Base-by-base conservation (phyloP, 1,284 basidiomycete genomes). In the Boletus nobilissimus region DNA sequence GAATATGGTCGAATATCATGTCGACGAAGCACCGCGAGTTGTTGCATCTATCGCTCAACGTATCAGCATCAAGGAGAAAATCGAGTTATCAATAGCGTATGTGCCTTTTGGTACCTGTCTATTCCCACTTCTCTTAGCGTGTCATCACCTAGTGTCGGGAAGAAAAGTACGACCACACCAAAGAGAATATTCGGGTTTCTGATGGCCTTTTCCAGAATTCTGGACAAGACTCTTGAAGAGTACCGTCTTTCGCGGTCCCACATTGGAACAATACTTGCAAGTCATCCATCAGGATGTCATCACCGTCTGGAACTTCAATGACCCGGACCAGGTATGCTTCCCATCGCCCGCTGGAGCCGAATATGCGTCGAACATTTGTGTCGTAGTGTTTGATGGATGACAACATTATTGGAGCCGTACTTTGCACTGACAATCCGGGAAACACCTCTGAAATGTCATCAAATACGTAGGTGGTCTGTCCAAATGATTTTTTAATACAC, bases 241-340 rank as follows among this genome's bases (percentile, higher is more conserved):
- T 34, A 62, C 79, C 5, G 67, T 82, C 38, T 81, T 86, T 74
- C 63, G 63, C 5, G 80, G 76, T 8, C 76, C 54, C 34, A 81
- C 81, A 5, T 79, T 70, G 51, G 66, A 63, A 22, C 67, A 75
- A 24, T 83, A 84, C 65, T 64, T 87, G 67, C 26, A 78, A 24
- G 74, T 80, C 6, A 78, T 86, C 36, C 84, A 78, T n/a, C 38
- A 71, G 7, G 86, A 86, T n/a, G 80, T 85, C 29, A 70, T 82
- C 32, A 51, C 72, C 10, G 78, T 83, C 22, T 86, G 85, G 85
- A 85, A 86, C 71, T 82, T 86, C 32, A 39, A 78, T 38, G 86
- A 86, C 74, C 82, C 81, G 2, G 38, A 75, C 16, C 11, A 79
- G 13, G 86, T 83, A 73, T 14, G 81, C 16, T 29, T n/a, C 6